Percentiles rank a stretch among this genome's conserved stretches.
Evolutionary conservation across 192 early-diverging fungal genomes (phyloP).

Genomic region (Nowakowskiella sp.): DNA sequence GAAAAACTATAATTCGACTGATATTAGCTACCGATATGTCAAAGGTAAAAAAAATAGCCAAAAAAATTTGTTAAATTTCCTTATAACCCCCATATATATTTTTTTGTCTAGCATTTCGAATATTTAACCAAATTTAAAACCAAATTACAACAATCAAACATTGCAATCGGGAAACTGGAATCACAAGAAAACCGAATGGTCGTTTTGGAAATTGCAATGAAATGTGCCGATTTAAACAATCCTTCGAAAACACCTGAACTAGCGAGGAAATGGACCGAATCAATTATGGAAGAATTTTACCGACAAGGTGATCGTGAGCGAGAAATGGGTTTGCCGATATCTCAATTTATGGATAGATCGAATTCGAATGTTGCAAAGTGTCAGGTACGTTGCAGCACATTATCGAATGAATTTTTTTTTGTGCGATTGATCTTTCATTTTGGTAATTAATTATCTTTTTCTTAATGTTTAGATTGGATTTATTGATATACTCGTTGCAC

Average conservation of each 20-base stretch:
- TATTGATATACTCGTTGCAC: neutral
- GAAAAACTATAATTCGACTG: conserved; percentile 47
- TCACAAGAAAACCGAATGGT: conserved; percentile 33
- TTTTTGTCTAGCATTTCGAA: conserved; percentile 48
- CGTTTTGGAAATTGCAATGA: conserved; percentile 49
- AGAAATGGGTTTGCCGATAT: conserved; percentile 42
- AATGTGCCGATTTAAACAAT: conserved; percentile 53
- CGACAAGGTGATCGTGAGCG: conserved; percentile 45
- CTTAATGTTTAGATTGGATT: neutral
- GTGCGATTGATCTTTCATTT: too few species aligned
- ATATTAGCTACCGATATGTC: conserved; percentile 45
- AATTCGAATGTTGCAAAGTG: conserved; percentile 54
- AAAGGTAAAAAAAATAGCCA: neutral
- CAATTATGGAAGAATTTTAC: conserved; percentile 55
- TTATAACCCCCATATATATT: conserved; percentile 31
- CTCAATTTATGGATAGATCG: conserved; percentile 53
- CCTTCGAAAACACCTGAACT: conserved; percentile 37
- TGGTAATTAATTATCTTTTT: neutral
- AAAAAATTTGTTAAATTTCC: neutral
- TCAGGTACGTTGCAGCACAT: conserved; percentile 18
- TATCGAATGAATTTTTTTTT: too few species aligned
- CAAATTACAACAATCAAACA: conserved; percentile 36
- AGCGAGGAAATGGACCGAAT: conserved; percentile 37
- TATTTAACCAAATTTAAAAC: conserved; percentile 55
- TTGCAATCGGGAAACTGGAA: conserved; percentile 41